Conservation (phyloP, 495 filamentous ascomycete species). For the Hypoxylon fuscum region DNA sequence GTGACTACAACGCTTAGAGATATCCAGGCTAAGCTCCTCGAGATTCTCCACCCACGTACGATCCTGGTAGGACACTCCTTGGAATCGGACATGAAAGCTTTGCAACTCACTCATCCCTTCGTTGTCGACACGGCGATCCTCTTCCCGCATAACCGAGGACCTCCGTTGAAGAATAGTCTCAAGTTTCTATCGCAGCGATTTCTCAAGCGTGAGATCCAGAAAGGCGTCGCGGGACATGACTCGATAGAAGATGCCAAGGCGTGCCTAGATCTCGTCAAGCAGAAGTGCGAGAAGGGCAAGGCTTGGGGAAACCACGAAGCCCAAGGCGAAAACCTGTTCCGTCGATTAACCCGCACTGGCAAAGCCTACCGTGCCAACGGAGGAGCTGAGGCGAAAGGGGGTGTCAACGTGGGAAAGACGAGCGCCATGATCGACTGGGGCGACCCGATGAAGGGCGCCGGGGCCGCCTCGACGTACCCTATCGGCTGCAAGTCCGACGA, state of each 20-base stretch:
- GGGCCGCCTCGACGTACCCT: slow-evolving; percentile 72
- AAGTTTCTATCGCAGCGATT: slow-evolving; percentile 86
- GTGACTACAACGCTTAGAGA: slow-evolving; percentile 85
- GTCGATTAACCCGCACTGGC: slow-evolving; percentile 70
- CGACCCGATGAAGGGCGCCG: slow-evolving; percentile 75
- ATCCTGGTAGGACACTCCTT: slow-evolving; percentile 93
- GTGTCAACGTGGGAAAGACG: slow-evolving; percentile 64
- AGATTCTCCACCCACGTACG: slow-evolving; percentile 75
- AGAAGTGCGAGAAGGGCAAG: slow-evolving; percentile 92
- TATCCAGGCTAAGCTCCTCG: slow-evolving; percentile 79
- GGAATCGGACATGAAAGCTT: slow-evolving; percentile 84
- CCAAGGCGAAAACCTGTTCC: slow-evolving; percentile 86
- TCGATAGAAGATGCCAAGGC: slow-evolving; percentile 91
- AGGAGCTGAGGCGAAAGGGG: slow-evolving; percentile 56
- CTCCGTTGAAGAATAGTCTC: slow-evolving; percentile 71
- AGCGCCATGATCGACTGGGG: slow-evolving; percentile 93
- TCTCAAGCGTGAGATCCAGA: slow-evolving; percentile 84
- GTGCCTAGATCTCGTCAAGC: slow-evolving; percentile 89
- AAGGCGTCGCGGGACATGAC: slow-evolving; percentile 74
- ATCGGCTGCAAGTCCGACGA: slow-evolving; percentile 80
- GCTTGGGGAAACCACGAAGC: slow-evolving; percentile 80
- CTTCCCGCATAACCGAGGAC: slow-evolving; percentile 68
- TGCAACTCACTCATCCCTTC: slow-evolving; percentile 88
- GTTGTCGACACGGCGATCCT: slow-evolving; percentile 89
- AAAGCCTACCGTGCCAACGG: slow-evolving; percentile 62